Conservation (phyloP, 305 asterid genomes). For the Fraxinus velutina region DNA sequence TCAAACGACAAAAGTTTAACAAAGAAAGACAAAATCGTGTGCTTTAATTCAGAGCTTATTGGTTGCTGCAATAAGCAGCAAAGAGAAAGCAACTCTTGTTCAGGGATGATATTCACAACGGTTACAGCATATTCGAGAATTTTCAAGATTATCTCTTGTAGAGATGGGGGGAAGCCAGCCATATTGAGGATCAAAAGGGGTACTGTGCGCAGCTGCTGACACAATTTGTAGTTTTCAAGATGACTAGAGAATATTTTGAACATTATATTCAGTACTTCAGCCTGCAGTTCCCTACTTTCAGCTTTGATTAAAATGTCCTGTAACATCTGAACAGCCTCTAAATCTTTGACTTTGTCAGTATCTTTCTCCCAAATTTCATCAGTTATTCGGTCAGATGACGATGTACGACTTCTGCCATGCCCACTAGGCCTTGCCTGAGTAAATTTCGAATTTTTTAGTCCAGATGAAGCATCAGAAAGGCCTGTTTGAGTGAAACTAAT, state of each 20-base stretch:
- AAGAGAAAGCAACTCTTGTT: slow-evolving; percentile 94
- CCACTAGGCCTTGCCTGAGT: slow-evolving; percentile 57
- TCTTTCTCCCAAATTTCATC: slow-evolving; percentile 90
- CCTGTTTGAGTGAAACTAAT: slow-evolving; percentile 84
- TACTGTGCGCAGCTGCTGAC: slow-evolving; percentile 93
- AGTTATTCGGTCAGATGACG: slow-evolving; percentile 60
- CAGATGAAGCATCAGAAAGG: slow-evolving; percentile 43
- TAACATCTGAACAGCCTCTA: slow-evolving; percentile 95
- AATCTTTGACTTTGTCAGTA: slow-evolving; percentile 83
- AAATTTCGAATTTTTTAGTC: slow-evolving; percentile 46
- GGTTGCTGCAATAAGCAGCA: slow-evolving; percentile 97
- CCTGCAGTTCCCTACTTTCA: slow-evolving; percentile 81
- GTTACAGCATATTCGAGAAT: slow-evolving; percentile 97
- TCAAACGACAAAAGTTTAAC: slow-evolving; percentile 91
- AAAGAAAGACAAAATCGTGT: slow-evolving; percentile 77
- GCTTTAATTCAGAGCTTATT: slow-evolving; percentile 72
- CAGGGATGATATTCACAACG: slow-evolving; percentile 92
- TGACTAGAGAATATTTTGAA: slow-evolving; percentile 94
- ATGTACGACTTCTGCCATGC: slow-evolving; percentile 65
- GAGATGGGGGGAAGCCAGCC: slow-evolving; percentile 80
- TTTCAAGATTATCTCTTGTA: slow-evolving; percentile 92
- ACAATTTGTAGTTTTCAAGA: slow-evolving; percentile 86
- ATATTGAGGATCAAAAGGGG: slow-evolving; percentile 95
- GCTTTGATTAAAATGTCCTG: slow-evolving; percentile 95
- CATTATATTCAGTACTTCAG: slow-evolving; percentile 87